These are phyloP conservation scores for Colletotrichum limetticola DNA, from an alignment of 2,329 filamentous ascomycete genomes.

Conservation along the genomic window DNA sequence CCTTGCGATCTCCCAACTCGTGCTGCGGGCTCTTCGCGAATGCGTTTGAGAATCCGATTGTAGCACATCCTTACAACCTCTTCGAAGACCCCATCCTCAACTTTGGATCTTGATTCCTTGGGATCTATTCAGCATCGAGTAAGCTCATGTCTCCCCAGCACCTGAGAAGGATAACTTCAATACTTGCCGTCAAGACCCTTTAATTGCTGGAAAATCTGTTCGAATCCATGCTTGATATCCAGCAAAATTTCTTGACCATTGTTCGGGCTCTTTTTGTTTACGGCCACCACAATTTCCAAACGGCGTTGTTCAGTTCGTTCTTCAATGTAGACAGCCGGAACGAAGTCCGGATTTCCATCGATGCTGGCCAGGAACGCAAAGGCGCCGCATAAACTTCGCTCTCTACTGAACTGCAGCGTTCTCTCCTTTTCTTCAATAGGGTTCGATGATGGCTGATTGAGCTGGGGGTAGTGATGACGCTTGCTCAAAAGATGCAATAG, in stretches of 20 bases:
- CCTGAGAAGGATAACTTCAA: not conserved
- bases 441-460: no score
- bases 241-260: not conserved
- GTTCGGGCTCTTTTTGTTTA: not conserved
- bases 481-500: not conserved
- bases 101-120: fast-evolving
- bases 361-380: not conserved
- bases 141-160: not conserved
- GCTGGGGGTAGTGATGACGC: no score
- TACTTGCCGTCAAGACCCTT: not conserved
- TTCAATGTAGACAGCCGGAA: not conserved
- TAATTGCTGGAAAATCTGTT: not conserved
- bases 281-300: not conserved
- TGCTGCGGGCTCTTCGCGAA: not conserved
- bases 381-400: not conserved
- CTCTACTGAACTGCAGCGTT: not conserved
- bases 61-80: not conserved
- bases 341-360: not conserved
- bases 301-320: not conserved
- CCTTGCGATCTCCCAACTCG: no score
- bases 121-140: not conserved
- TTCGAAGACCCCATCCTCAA: not conserved
- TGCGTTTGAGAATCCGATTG: not conserved
- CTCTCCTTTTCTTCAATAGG: not conserved
- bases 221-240: not conserved